Evolutionary conservation across 1,284 basidiomycete species (phyloP).

Genomic region (Gomphus bonarii): DNA sequence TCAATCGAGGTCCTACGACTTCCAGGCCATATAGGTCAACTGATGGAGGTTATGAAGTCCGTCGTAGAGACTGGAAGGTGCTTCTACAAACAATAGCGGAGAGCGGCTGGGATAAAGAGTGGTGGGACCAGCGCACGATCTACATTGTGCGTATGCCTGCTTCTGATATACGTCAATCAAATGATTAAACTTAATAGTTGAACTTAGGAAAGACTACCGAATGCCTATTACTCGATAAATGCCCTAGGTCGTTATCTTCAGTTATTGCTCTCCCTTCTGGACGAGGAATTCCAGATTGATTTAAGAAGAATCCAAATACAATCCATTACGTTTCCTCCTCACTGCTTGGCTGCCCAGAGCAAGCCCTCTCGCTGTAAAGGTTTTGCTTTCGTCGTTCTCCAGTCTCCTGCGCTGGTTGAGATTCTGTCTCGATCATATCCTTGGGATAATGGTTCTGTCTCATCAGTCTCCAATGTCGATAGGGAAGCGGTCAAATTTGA

Average conservation of each 20-base stretch:
- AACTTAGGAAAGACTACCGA: slow-evolving; percentile 60
- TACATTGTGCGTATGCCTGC: slow-evolving; percentile 44
- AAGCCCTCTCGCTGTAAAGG: slow-evolving; percentile 52
- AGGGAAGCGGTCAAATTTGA: slow-evolving; percentile 44
- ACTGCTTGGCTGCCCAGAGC: slow-evolving; percentile 46
- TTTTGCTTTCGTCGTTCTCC: slow-evolving; percentile 57
- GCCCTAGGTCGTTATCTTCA: slow-evolving; percentile 36
- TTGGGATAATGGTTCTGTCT: slow-evolving; percentile 32
- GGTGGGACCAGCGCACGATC: slow-evolving; percentile 53
- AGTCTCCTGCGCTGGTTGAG: slow-evolving; percentile 27
- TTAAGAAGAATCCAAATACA: slow-evolving; percentile 30
- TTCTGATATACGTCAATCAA: not conserved
- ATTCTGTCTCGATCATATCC: slow-evolving; percentile 43
- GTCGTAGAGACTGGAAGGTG: slow-evolving; percentile 35
- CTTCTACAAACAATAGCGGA: slow-evolving; percentile 21
- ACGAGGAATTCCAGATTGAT: not conserved
- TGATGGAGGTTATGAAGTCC: slow-evolving; percentile 46
- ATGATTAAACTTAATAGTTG: not conserved
- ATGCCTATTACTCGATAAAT: slow-evolving; percentile 34
- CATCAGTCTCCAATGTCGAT: not conserved
- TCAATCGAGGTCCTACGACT: slow-evolving; percentile 24
- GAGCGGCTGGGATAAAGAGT: slow-evolving; percentile 27
- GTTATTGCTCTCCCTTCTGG: slow-evolving; percentile 24
- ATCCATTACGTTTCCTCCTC: slow-evolving; percentile 41
- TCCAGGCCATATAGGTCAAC: slow-evolving; percentile 20